Base-by-base conservation (phyloP, 495 filamentous ascomycete species). In the Hyaloscypha variabilis region DNA sequence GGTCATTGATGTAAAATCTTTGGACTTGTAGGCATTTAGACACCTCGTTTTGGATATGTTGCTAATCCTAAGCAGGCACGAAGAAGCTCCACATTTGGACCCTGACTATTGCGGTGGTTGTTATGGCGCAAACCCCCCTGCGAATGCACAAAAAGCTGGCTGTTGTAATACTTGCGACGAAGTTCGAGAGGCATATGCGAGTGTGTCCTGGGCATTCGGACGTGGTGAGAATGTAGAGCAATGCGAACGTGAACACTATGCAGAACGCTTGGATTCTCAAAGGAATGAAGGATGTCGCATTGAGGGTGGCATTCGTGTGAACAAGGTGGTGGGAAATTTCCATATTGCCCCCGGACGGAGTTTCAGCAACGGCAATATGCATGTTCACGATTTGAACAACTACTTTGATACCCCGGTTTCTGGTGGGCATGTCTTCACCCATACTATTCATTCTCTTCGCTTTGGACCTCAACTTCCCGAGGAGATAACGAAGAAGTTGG, bases 311-410 rank as follows among this genome's bases (percentile, higher is more conserved):
- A 83, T 99, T 65, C 90, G 91, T 30, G 95, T 99, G 52, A 99
- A 98, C 81, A 99, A 99, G 75, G 95, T 99, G 2, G 83, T 98
- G 60, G 95, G 95, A 51, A 99, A 99, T 79, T 99, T 99, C 85
- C 95, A 99, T 78, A 91, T 99, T 71, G 96, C 95, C 2, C 96
- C 95, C 1, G 95, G 95, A 72, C 89, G 93, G 76, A 92, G 88
- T 73, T 98, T 97, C 83, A 93, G 88, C 70, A 95, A 90, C 72
- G 91, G 91, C 59, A 95, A 97, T 77, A 89, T 97, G 88, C 95
- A 99, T 77, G 92, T 97, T 31, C 95, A 99, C 78, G 95, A 99
- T 72, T 82, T 98, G 53, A 91, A 96, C 70, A 94, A 95, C 76
- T 99, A 95, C 80, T 88, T 91, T 77, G 86, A 92, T 64, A 81